phyloP scores from a whole-genome alignment of 805 yeast species.

The Metschnikowia reukaufii region DNA sequence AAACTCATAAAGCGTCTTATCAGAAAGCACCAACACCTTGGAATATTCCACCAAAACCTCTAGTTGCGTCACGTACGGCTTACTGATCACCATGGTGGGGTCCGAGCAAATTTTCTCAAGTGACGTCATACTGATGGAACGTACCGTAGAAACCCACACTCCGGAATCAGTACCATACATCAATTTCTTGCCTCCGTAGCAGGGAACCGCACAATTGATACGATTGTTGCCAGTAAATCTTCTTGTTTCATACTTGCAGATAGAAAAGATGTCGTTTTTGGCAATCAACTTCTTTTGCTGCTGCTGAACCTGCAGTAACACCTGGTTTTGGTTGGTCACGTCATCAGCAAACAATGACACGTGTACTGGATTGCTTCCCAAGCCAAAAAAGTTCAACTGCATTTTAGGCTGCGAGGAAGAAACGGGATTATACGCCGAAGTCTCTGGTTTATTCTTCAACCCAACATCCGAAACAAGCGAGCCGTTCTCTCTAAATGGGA shows the following conservation, averaged over 20 bases:
- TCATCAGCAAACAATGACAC: constrained; percentile 54
- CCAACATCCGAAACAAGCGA: constrained; percentile 39
- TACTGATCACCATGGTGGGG: constrained; percentile 74
- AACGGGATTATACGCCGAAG: constrained; percentile 27
- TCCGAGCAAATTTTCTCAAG: constrained; percentile 56
- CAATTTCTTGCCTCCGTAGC: constrained; percentile 90
- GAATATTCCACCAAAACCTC: constrained; percentile 92
- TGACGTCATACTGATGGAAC: constrained; percentile 51
- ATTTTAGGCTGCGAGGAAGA: constrained; percentile 36
- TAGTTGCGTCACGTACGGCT: constrained; percentile 78
- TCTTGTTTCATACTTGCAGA: constrained; percentile 70
- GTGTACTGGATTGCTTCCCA: constrained; percentile 57
- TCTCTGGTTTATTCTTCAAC: constrained; percentile 28
- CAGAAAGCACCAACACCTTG: constrained; percentile 75
- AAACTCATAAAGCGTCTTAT: constrained; percentile 74
- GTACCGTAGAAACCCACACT: constrained; percentile 75
- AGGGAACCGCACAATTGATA: constrained; percentile 89
- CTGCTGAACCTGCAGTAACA: constrained; percentile 72
- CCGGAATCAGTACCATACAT: constrained; percentile 92
- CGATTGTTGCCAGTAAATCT: constrained; percentile 73
- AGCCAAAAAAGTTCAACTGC: constrained; percentile 52
- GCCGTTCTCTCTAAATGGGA: constrained; percentile 35
- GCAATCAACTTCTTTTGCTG: constrained; percentile 76
- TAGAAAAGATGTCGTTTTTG: constrained; percentile 75
- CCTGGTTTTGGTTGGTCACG: constrained; percentile 66